Evolutionary conservation across 73 alveolate species (phyloP).

Genomic region (Paraurostyla sp.): DNA sequence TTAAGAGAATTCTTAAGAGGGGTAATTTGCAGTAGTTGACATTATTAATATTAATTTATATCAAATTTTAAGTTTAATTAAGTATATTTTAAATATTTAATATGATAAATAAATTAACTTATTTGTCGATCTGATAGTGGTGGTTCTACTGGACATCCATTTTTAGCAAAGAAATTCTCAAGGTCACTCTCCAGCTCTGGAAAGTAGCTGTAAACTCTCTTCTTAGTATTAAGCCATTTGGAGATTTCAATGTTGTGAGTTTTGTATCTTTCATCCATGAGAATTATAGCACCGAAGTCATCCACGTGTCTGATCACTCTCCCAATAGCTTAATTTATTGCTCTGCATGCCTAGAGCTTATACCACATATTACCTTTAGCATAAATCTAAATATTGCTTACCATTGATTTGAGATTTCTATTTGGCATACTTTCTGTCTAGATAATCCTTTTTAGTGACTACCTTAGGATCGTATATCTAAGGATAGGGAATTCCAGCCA

Average conservation of each 20-base stretch:
- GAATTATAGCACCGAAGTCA: conserved; percentile 87
- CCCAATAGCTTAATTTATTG: conserved; percentile 91
- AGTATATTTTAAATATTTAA: too few species aligned
- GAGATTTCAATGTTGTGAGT: not conserved
- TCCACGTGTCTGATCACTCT: conserved; percentile 90
- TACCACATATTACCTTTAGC: conserved; percentile 84
- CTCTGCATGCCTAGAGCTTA: conserved; percentile 81
- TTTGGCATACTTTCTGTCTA: conserved; percentile 71
- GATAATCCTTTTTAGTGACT: conserved; percentile 78
- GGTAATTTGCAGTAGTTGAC: too few species aligned
- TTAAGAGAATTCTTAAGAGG: too few species aligned
- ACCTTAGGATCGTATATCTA: conserved; percentile 78
- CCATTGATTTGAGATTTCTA: conserved; percentile 71
- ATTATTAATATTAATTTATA: too few species aligned
- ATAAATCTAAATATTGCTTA: too few species aligned
- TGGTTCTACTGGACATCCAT: too few species aligned
- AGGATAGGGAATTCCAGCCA: conserved; percentile 92
- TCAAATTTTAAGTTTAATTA: too few species aligned
- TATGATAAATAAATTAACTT: too few species aligned
- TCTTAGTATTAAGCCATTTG: not conserved
- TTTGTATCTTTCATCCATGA: conserved; percentile 82
- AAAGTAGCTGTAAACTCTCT: not conserved
- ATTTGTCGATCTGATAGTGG: too few species aligned
- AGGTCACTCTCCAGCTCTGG: too few species aligned
- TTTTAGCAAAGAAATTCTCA: too few species aligned